These are phyloP conservation scores for Haplographium delicatum DNA, from an alignment of 495 filamentous ascomycete genomes.

Conservation along the genomic window DNA sequence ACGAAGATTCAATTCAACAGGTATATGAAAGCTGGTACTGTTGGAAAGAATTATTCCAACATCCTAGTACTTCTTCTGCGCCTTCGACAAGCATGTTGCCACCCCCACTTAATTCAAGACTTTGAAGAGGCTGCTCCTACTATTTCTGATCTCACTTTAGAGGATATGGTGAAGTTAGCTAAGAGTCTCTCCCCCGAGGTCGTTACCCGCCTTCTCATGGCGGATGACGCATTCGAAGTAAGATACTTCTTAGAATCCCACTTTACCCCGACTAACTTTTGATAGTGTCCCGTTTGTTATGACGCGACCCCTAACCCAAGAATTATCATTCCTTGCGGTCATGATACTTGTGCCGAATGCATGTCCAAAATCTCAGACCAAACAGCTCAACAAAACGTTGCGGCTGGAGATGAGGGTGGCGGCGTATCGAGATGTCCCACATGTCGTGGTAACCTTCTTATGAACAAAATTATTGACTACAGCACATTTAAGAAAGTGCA, in stretches of 20 bases:
- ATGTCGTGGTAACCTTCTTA: constrained; percentile 61
- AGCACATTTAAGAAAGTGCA: constrained; percentile 71
- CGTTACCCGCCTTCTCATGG: constrained; percentile 60
- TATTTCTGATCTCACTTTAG: constrained; percentile 37
- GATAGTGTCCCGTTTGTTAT: constrained; percentile 73
- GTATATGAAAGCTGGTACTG: constrained; percentile 64
- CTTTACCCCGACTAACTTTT: constrained; percentile 30
- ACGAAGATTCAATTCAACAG: constrained; percentile 71
- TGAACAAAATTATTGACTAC: constrained; percentile 67
- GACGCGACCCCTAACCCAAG: constrained; percentile 69
- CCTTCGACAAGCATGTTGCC: constrained; percentile 87
- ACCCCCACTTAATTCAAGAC: constrained; percentile 84
- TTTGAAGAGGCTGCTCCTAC: constrained; percentile 52
- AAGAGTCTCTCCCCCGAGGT: constrained; percentile 54
- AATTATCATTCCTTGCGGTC: constrained; percentile 82
- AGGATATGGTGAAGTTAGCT: constrained; percentile 61
- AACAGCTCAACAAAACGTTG: constrained; percentile 41
- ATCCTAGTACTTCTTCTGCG: constrained; percentile 83
- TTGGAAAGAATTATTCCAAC: constrained; percentile 76
- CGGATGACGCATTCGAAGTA: constrained; percentile 41
- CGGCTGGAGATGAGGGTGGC: constrained; percentile 51
- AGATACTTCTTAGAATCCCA: constrained; percentile 19
- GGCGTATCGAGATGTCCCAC: constrained; percentile 65
- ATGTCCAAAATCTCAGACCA: constrained; percentile 60
- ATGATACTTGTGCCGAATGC: constrained; percentile 75